Evolutionary conservation across 1,139 yeast species (phyloP).

Genomic region (Geotrichum carabidarum): DNA sequence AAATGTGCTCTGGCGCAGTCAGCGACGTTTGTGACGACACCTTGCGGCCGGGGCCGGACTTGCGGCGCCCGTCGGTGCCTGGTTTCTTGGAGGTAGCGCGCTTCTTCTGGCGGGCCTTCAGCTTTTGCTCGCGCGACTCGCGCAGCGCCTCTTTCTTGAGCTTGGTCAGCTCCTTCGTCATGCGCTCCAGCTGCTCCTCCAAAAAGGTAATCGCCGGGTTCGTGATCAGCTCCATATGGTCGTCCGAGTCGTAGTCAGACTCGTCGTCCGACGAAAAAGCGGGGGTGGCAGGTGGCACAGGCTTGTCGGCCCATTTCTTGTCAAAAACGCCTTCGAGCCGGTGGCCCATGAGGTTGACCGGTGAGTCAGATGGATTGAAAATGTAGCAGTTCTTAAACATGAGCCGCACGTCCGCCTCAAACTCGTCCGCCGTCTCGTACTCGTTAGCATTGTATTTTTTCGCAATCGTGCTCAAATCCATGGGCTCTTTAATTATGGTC

Average conservation of each 20-base stretch:
- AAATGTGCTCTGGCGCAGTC: constrained; percentile 34
- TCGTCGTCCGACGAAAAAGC: constrained; percentile 39
- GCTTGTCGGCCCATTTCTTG: constrained; percentile 84
- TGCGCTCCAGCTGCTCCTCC: constrained; percentile 78
- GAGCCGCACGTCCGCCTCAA: constrained; percentile 74
- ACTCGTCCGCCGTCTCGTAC: constrained; percentile 83
- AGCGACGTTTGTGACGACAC: constrained; percentile 21
- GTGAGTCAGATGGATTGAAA: constrained; percentile 93
- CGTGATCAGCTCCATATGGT: constrained; percentile 55
- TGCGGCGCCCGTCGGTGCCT: constrained; percentile 20
- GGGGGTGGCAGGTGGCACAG: constrained; percentile 66
- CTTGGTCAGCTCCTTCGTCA: constrained; percentile 78
- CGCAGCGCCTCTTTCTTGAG: constrained; percentile 68
- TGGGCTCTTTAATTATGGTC: constrained; percentile 82
- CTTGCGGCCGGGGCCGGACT: constrained; percentile 20
- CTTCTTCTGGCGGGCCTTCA: constrained; percentile 27
- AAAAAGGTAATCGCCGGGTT: constrained; percentile 86
- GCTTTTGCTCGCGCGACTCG: constrained; percentile 40
- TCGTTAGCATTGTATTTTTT: constrained; percentile 77
- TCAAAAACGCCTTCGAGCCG: constrained; percentile 80
- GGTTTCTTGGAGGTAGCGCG: constrained; percentile 8
- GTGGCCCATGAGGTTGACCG: constrained; percentile 93
- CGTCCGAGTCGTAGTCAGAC: constrained; percentile 47
- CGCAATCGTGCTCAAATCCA: constrained; percentile 88
- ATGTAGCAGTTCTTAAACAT: constrained; percentile 84